Conservation (phyloP, 2,329 filamentous ascomycete species). For the Coleophoma cylindrospora region DNA sequence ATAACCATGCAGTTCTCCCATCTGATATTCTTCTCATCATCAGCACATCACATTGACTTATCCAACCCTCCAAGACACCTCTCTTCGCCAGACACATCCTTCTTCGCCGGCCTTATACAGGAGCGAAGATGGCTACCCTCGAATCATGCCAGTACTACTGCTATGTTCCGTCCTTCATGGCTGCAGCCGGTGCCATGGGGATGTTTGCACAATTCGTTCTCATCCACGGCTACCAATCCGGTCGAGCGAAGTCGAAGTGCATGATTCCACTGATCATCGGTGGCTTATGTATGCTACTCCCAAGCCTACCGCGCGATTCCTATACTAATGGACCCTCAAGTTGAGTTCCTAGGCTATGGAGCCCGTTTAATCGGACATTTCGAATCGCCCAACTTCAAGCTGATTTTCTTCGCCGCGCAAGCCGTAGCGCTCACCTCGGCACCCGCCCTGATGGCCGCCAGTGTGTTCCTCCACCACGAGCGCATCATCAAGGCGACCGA, state of each 20-base stretch:
- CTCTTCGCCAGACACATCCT: too few species aligned
- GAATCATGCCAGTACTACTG: background rate
- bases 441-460: background rate
- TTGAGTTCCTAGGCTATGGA: background rate
- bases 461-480: background rate
- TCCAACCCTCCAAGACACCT: too few species aligned
- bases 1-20: too few species aligned
- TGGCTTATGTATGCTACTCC: background rate
- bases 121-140: background rate
- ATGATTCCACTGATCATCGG: background rate
- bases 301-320: background rate
- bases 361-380: background rate
- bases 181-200: background rate
- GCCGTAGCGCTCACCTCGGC: background rate
- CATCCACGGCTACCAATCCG: background rate
- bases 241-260: background rate
- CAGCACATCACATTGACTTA: too few species aligned
- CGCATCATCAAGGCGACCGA: background rate
- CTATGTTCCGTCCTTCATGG: background rate
- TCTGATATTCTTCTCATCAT: too few species aligned
- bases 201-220: background rate
- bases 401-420: background rate
- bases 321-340: background rate
- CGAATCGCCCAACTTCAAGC: background rate
- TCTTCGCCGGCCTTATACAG: too few species aligned